Evolutionary conservation across 2,329 filamentous ascomycete genomes (phyloP).

Genomic region (Ambrosiella beaveri): DNA sequence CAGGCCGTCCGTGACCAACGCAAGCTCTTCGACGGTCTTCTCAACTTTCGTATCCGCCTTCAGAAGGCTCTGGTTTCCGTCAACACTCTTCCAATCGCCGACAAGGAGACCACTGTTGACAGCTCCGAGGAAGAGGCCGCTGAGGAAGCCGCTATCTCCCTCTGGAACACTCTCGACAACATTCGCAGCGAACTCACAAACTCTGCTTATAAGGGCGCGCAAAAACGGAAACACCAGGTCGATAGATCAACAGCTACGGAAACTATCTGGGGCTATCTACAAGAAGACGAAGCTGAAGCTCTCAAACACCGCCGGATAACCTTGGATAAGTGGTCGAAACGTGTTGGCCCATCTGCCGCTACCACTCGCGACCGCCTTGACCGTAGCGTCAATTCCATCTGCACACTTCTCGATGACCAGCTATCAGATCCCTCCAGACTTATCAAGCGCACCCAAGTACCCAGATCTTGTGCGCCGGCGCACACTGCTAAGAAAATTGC

Average conservation of each 20-base stretch:
- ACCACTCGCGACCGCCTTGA: constrained; percentile 16
- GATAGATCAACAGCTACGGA: constrained; percentile 39
- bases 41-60: constrained; percentile 80
- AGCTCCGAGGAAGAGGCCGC: constrained; percentile 46
- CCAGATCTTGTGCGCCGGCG: constrained; percentile 58
- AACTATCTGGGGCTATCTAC: constrained; percentile 57
- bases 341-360: constrained; percentile 35
- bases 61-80: constrained; percentile 77
- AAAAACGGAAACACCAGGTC: constrained; percentile 43
- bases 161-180: constrained; percentile 65
- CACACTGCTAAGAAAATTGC: constrained; percentile 42
- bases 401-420: constrained; percentile 51
- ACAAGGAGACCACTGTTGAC: constrained; percentile 22
- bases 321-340: constrained; percentile 80
- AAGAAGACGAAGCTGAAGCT: constrained; percentile 43
- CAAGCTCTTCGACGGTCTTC: constrained; percentile 67
- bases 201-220: constrained; percentile 24
- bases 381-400: constrained; percentile 35
- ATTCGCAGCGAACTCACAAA: constrained; percentile 30
- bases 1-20: constrained; percentile 72
- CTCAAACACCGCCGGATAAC: constrained; percentile 48
- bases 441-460: constrained; percentile 49
- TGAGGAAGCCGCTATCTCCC: constrained; percentile 66
- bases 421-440: constrained; percentile 49
- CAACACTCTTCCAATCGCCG: constrained; percentile 48